These are phyloP conservation scores for Onygenales sp. DNA, from an alignment of 2,329 filamentous ascomycete species.

Conservation along the genomic window DNA sequence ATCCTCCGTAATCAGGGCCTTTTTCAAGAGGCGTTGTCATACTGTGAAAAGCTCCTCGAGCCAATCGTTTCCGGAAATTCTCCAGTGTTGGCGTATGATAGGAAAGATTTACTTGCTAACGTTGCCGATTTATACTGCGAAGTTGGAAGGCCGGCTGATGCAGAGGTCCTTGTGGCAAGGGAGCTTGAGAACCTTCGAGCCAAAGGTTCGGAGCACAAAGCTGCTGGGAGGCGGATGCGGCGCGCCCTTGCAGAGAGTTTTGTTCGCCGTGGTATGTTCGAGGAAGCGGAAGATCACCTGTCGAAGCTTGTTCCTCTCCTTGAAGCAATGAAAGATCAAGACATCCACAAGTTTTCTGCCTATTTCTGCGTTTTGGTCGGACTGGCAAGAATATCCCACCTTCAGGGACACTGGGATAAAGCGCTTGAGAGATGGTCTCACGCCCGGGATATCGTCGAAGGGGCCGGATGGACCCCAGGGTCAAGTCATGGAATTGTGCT, in stretches of 20 bases:
- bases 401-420: slow-evolving; percentile 4
- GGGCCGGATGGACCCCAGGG: background rate
- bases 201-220: background rate
- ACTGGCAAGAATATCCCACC: slow-evolving; percentile 5
- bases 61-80: background rate
- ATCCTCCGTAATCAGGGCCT: background rate
- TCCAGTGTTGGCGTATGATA: slow-evolving; percentile 2
- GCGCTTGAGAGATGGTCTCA: slow-evolving; percentile 1
- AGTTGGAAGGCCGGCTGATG: background rate
- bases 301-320: background rate
- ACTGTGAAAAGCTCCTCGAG: background rate
- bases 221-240: background rate
- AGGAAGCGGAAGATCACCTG: background rate
- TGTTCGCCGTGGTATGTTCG: background rate
- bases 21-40: background rate
- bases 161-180: background rate
- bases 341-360: background rate
- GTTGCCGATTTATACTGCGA: slow-evolving; percentile 4
- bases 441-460: background rate
- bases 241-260: background rate
- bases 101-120: slow-evolving; percentile 5
- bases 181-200: background rate
- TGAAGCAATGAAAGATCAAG: background rate
- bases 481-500: background rate
- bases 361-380: background rate